Conservation (phyloP, 768 basidiomycete genomes). For the Polyporus arcularius region DNA sequence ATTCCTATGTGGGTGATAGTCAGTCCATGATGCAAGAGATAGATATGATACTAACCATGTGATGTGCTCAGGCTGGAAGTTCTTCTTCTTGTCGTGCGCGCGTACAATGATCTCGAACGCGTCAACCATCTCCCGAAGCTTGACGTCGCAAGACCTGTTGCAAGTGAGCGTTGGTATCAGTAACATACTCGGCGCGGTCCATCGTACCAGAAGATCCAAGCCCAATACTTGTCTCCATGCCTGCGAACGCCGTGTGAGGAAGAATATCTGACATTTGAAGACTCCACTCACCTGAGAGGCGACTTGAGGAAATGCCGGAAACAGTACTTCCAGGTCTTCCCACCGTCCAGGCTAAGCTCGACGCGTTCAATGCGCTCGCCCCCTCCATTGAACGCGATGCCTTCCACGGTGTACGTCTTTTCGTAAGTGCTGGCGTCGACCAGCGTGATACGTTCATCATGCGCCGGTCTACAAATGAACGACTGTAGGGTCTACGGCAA, state of each 20-base stretch:
- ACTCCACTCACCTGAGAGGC: constrained; percentile 9
- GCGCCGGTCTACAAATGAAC: constrained; percentile 22
- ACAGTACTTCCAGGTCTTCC: constrained; percentile 26
- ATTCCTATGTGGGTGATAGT: neutral
- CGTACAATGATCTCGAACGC: constrained; percentile 18
- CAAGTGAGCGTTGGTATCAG: neutral
- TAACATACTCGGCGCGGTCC: neutral
- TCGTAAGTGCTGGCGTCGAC: neutral
- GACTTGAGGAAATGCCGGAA: constrained; percentile 19
- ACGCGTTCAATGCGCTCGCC: constrained; percentile 20
- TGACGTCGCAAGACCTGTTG: constrained; percentile 22
- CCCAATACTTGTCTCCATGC: constrained; percentile 25
- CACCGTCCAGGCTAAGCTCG: constrained; percentile 24
- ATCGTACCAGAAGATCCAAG: constrained; percentile 25
- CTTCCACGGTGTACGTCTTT: constrained; percentile 18
- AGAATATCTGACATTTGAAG: neutral
- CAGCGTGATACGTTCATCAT: constrained; percentile 16
- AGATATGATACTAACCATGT: constrained; percentile 9
- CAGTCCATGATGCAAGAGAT: neutral
- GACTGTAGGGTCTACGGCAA: constrained; percentile 20
- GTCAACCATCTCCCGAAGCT: constrained; percentile 15
- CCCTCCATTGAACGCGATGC: constrained; percentile 22
- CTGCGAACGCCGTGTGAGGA: neutral
- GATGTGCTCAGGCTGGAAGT: constrained; percentile 24
- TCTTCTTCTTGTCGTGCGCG: constrained; percentile 20